A percentile compares a stretch with the other conserved stretches of the same genome.
Conservation (phyloP, 108 stramenopile genomes). For the Stephanodiscus triporus region DNA sequence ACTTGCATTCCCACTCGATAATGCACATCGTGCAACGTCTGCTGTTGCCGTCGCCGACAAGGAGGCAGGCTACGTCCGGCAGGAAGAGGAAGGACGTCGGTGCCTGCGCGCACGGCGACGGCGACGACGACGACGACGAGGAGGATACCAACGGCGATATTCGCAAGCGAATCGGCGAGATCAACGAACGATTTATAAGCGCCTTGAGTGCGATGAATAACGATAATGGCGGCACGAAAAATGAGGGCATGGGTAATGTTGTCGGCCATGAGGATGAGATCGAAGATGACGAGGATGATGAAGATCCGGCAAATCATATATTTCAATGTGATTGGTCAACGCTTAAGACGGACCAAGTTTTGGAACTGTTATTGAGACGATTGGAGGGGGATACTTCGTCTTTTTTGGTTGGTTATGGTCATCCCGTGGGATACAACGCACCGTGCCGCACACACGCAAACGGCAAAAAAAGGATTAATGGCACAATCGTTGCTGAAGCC, state of each 20-base stretch:
- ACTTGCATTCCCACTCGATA: conserved; percentile 90
- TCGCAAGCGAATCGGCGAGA: conserved; percentile 1
- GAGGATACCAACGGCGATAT: conserved; percentile 33
- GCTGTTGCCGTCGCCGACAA: conserved; percentile 76
- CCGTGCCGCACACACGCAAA: neutral
- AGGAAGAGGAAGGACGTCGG: conserved; percentile 11
- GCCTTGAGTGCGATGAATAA: conserved; percentile 11
- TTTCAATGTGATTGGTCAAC: conserved; percentile 78
- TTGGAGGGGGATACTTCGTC: conserved; percentile 45
- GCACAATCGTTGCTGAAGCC: neutral
- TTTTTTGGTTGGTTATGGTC: conserved; percentile 44
- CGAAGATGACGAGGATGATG: conserved; percentile 46
- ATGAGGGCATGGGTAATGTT: too few species aligned
- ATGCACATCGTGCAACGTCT: conserved; percentile 94
- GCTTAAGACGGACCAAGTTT: conserved; percentile 30
- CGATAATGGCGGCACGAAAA: conserved; percentile 21
- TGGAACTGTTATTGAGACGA: conserved; percentile 64
- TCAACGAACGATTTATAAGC: neutral
- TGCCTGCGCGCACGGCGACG: conserved; percentile 7
- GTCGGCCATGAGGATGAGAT: too few species aligned
- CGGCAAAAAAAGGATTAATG: neutral
- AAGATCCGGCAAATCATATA: conserved; percentile 51
- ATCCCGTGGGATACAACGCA: conserved; percentile 39
- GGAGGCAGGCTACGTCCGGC: conserved; percentile 21
- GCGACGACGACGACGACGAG: neutral